phyloP scores from a whole-genome alignment of 495 filamentous ascomycete species.

The Bacidia rubella region DNA sequence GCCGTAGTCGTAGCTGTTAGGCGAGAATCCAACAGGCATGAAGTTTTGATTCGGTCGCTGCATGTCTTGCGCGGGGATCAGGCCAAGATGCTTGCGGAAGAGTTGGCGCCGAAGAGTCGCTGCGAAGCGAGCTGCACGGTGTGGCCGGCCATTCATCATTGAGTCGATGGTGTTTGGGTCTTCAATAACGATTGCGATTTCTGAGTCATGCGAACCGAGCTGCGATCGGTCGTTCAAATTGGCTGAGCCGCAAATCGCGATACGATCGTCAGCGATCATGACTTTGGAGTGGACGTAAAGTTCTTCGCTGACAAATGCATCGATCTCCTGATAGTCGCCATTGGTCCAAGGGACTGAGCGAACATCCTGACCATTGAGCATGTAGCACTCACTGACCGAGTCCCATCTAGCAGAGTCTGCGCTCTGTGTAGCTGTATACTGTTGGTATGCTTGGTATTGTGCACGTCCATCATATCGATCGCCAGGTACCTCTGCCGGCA shows the following conservation, averaged over 20 bases:
- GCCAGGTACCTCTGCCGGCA: slow-evolving; percentile 6
- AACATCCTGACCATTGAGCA: slow-evolving; percentile 67
- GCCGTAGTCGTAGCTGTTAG: slow-evolving; percentile 75
- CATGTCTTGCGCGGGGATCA: slow-evolving; percentile 59
- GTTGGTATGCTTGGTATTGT: slow-evolving; percentile 36
- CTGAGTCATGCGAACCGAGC: slow-evolving; percentile 72
- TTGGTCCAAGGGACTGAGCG: slow-evolving; percentile 63
- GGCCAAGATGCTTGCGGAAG: slow-evolving; percentile 83
- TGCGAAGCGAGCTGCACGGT: slow-evolving; percentile 66
- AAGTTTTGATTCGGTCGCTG: slow-evolving; percentile 55
- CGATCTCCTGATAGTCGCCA: slow-evolving; percentile 59
- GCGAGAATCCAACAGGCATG: slow-evolving; percentile 49
- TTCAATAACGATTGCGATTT: slow-evolving; percentile 70
- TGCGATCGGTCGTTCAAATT: slow-evolving; percentile 95
- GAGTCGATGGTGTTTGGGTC: slow-evolving; percentile 58
- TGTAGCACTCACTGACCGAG: slow-evolving; percentile 68
- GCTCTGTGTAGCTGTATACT: slow-evolving; percentile 57
- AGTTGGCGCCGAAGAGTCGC: slow-evolving; percentile 69
- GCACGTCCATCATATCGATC: neutral
- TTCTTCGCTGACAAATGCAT: slow-evolving; percentile 84
- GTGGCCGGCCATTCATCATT: slow-evolving; percentile 57
- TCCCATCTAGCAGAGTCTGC: slow-evolving; percentile 48
- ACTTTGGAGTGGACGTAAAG: slow-evolving; percentile 93
- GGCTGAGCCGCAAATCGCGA: slow-evolving; percentile 83
- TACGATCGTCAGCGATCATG: slow-evolving; percentile 79